A percentile compares a stretch with the other conserved stretches of the same genome.
phyloP scores from a whole-genome alignment of 306 rosid genomes.

The Trifolium subterraneum region DNA sequence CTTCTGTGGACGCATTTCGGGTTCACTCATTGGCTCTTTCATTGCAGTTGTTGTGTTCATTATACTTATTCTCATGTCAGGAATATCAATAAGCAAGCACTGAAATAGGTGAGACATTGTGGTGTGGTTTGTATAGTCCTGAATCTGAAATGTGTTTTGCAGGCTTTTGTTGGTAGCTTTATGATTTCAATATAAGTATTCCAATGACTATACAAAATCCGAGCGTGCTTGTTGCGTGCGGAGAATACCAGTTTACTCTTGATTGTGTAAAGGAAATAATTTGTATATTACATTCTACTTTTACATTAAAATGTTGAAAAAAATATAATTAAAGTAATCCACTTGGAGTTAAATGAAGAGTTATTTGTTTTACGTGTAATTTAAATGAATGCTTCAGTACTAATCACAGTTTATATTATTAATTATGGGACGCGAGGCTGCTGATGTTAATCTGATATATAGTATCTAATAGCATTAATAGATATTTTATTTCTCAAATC shows the following conservation, averaged over 20 bases:
- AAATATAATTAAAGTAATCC: too few relatives aligned
- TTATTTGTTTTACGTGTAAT: too few relatives aligned
- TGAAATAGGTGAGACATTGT: not conserved
- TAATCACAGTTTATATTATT: not conserved
- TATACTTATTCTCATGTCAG: conserved; percentile 21
- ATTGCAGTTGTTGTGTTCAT: conserved; percentile 44
- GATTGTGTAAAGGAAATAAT: not conserved
- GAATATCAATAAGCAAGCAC: not conserved
- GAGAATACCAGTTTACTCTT: not conserved
- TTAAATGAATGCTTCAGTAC: not conserved
- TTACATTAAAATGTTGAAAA: too few relatives aligned
- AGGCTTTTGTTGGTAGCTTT: not conserved
- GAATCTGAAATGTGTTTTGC: not conserved
- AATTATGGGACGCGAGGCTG: not conserved
- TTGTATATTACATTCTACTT: not conserved
- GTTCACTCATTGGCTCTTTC: conserved; percentile 64
- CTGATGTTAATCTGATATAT: not conserved
- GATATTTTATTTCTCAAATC: conserved; percentile 8
- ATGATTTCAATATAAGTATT: not conserved
- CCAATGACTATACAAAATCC: not conserved
- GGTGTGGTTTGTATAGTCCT: not conserved
- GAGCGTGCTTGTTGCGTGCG: not conserved
- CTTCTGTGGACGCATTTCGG: conserved; percentile 59
- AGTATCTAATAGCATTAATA: not conserved
- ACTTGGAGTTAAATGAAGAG: too few relatives aligned